These are phyloP conservation scores for Forsythia viridissima DNA, from an alignment of 257 asterid genomes.

Conservation along the genomic window DNA sequence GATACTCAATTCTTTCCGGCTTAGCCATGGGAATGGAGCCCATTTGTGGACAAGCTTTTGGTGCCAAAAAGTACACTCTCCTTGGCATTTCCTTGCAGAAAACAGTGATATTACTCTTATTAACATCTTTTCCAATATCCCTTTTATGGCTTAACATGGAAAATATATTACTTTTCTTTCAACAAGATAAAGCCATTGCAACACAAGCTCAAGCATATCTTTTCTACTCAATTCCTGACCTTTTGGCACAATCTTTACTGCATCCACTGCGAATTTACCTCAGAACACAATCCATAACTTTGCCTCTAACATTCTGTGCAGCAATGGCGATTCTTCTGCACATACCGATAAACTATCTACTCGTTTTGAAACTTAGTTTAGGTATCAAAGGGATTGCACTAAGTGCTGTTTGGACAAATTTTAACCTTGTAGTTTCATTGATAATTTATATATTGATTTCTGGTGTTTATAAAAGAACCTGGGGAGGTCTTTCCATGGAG, in stretches of 20 bases:
- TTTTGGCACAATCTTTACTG: conserved; percentile 30
- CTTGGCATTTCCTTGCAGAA: conserved; percentile 29
- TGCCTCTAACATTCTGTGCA: conserved; percentile 34
- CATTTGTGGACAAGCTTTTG: conserved; percentile 39
- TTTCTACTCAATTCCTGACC: conserved; percentile 30
- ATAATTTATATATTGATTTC: conserved; percentile 22
- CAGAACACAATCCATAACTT: conserved; percentile 34
- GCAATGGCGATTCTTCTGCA: conserved; percentile 25
- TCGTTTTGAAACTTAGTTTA: conserved; percentile 29
- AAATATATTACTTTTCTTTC: conserved; percentile 20
- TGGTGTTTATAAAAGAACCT: conserved; percentile 28
- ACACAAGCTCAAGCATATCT: conserved; percentile 32
- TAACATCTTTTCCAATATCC: conserved; percentile 26
- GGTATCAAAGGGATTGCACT: conserved; percentile 37
- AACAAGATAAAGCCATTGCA: conserved; percentile 39
- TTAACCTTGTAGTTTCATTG: conserved; percentile 25
- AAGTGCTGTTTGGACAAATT: conserved; percentile 28
- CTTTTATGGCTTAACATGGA: conserved; percentile 32
- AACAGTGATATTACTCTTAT: conserved; percentile 16
- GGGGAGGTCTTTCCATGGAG: conserved; percentile 34
- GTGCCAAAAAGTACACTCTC: conserved; percentile 29
- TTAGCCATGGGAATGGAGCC: conserved; percentile 45
- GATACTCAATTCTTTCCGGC: conserved; percentile 33
- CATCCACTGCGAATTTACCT: conserved; percentile 39
- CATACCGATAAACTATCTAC: conserved; percentile 30